phyloP scores from a whole-genome alignment of 352 stramenopile genomes.

The Phytophthora crassamura region DNA sequence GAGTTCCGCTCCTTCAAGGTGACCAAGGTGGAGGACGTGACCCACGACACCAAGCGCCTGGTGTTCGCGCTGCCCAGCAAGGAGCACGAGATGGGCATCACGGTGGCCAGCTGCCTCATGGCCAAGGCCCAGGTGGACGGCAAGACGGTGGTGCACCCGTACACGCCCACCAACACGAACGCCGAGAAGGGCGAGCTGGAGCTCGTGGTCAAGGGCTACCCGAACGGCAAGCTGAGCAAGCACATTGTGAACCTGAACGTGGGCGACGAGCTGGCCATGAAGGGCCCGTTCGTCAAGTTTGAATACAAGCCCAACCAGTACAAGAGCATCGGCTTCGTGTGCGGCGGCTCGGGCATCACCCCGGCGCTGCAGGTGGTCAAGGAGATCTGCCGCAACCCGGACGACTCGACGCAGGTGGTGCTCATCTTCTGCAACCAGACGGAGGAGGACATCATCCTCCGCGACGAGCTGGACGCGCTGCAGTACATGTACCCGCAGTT shows the following conservation, averaged over 20 bases:
- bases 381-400: constrained; percentile 76
- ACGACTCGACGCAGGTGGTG: constrained; percentile 82
- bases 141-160: constrained; percentile 77
- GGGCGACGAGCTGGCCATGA: constrained; percentile 85
- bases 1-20: constrained; percentile 77
- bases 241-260: constrained; percentile 80
- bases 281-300: constrained; percentile 90
- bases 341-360: constrained; percentile 85
- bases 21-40: constrained; percentile 63
- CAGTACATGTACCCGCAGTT: constrained; percentile 69
- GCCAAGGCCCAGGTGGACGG: constrained; percentile 64
- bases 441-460: constrained; percentile 86
- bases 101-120: constrained; percentile 65
- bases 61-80: constrained; percentile 59
- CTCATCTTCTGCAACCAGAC: constrained; percentile 87
- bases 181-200: constrained; percentile 75
- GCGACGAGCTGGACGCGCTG: constrained; percentile 75
- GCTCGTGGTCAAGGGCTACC: constrained; percentile 89
- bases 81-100: constrained; percentile 74
- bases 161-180: constrained; percentile 87
- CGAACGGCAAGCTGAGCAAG: constrained; percentile 81
- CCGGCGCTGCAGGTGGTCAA: constrained; percentile 79
- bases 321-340: constrained; percentile 81
- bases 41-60: constrained; percentile 69
- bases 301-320: constrained; percentile 85